Base-by-base conservation (phyloP, 169 alveolate species). In the Cryptosporidium baileyi region DNA sequence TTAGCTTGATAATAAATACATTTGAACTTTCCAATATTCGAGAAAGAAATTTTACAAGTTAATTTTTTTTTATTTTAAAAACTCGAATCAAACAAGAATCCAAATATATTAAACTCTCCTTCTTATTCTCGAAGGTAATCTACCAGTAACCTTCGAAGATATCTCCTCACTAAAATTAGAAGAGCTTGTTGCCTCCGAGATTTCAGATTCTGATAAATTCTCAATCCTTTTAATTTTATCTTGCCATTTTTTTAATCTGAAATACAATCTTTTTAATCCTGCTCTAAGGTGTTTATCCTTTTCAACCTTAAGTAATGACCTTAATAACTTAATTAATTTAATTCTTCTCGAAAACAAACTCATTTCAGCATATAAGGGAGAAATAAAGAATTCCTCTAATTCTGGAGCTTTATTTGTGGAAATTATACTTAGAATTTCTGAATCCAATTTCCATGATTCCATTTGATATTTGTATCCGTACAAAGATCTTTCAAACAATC, bases 321-420 rank as follows among this genome's bases (percentile, higher is more conserved):
- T 65, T 19, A 65, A 38, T 3, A 65, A 0, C 34, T 38, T 40
- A 9, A 32, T 7, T 32, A 65, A 15, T 1, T 7, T 44, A 22
- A 26, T 32, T 17, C 63, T 65, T 26, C 38, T 65, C 9, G 81
- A 44, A 60, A 28, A 65, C 3, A 65, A 24, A 22, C 81, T 65
- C 1, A 38, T 30, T 60, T 65, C 81, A 0, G 34, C 24, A 34
- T 28, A 47, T 8, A 19, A 15, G 15, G 40, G 54, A 15, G 60
- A 45, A 51, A 22, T 6, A 13, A 65, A n/a, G 6, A 65, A 26
- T 28, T 17, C 54, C 47, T 28, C 19, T 8, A 65, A 41, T 4
- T 65, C 81, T 28, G 54, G 38, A n/a, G 15, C 22, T 15, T 34
- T 51, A 7, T 32, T 2, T 6, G n/a, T 13, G 0, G 43, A 61